These are phyloP conservation scores for Candida boleticola DNA, from an alignment of 805 yeast species.

Conservation along the genomic window DNA sequence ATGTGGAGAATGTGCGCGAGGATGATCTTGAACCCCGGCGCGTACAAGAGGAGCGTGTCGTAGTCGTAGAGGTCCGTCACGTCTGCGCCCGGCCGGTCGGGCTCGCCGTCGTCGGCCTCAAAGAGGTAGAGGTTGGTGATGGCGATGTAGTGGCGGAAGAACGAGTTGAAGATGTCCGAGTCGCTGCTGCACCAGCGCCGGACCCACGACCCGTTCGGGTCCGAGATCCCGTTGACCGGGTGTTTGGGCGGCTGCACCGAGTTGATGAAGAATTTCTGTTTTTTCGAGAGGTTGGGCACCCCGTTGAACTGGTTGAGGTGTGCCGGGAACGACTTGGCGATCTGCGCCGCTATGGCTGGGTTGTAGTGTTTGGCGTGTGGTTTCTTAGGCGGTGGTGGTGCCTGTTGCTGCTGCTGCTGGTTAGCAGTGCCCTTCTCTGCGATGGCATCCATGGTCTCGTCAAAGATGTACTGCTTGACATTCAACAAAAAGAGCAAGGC, in stretches of 20 bases:
- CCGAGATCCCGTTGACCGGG: slow-evolving; percentile 48
- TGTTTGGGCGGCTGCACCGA: slow-evolving; percentile 39
- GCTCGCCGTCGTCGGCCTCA: not conserved
- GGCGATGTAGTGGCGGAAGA: slow-evolving; percentile 55
- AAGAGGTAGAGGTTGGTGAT: slow-evolving; percentile 16
- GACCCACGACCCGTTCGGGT: slow-evolving; percentile 64
- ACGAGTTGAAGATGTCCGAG: slow-evolving; percentile 58
- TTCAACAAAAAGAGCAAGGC: slow-evolving; percentile 57
- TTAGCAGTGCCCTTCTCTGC: slow-evolving; percentile 8
- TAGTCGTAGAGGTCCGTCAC: slow-evolving; percentile 33
- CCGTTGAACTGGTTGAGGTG: slow-evolving; percentile 33
- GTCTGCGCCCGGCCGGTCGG: slow-evolving; percentile 47
- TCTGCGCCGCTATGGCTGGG: not conserved
- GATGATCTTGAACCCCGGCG: slow-evolving; percentile 23
- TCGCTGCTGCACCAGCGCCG: slow-evolving; percentile 58
- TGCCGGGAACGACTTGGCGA: slow-evolving; percentile 21
- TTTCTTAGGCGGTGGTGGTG: too few species aligned
- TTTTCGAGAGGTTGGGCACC: slow-evolving; percentile 25
- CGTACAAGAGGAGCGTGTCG: not conserved
- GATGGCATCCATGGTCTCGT: slow-evolving; percentile 14
- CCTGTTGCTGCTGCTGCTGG: not conserved
- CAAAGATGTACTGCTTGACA: slow-evolving; percentile 48
- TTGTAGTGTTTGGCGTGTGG: too few species aligned
- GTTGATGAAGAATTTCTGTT: slow-evolving; percentile 28
- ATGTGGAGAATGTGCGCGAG: slow-evolving; percentile 34